Evolutionary conservation across 371 early-diverging fungal genomes (phyloP).

Genomic region (Batkoa obscura): DNA sequence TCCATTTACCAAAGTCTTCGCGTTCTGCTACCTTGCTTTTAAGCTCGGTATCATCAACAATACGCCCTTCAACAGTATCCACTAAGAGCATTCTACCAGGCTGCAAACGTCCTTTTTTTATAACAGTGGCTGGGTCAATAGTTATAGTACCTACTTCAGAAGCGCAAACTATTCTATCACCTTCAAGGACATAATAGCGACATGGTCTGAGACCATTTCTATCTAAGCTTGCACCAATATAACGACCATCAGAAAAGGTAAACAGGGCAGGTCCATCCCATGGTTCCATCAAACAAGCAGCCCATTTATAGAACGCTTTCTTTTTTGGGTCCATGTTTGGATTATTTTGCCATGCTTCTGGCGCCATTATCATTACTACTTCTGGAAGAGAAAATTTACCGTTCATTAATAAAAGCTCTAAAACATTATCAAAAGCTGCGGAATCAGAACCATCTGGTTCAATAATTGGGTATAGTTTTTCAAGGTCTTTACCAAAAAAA

Average conservation of each 20-base stretch:
- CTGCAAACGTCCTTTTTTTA: slow-evolving; percentile 81
- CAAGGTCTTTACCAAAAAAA: slow-evolving; percentile 57
- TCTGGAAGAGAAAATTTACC: slow-evolving; percentile 80
- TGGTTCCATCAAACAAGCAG: slow-evolving; percentile 89
- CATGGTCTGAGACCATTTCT: slow-evolving; percentile 94
- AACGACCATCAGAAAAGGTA: slow-evolving; percentile 90
- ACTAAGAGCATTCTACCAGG: slow-evolving; percentile 94
- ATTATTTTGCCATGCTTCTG: slow-evolving; percentile 93
- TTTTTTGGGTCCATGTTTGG: slow-evolving; percentile 63
- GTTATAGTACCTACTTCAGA: slow-evolving; percentile 85
- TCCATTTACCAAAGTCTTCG: slow-evolving; percentile 66
- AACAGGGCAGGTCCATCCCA: slow-evolving; percentile 97
- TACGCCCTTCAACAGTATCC: slow-evolving; percentile 75
- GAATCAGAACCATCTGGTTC: slow-evolving; percentile 95
- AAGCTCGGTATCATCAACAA: slow-evolving; percentile 79
- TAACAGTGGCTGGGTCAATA: slow-evolving; percentile 59
- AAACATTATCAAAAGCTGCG: slow-evolving; percentile 88
- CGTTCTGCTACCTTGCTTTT: slow-evolving; percentile 50
- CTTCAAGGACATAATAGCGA: slow-evolving; percentile 78
- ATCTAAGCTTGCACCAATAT: slow-evolving; percentile 86
- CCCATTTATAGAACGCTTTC: slow-evolving; percentile 89
- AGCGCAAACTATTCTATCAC: slow-evolving; percentile 90
- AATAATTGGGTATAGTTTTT: slow-evolving; percentile 77
- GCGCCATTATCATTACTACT: slow-evolving; percentile 93
- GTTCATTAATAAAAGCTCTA: slow-evolving; percentile 80